These are phyloP conservation scores for Fusarium heterosporum DNA, from an alignment of 2,329 filamentous ascomycete genomes.

Conservation along the genomic window DNA sequence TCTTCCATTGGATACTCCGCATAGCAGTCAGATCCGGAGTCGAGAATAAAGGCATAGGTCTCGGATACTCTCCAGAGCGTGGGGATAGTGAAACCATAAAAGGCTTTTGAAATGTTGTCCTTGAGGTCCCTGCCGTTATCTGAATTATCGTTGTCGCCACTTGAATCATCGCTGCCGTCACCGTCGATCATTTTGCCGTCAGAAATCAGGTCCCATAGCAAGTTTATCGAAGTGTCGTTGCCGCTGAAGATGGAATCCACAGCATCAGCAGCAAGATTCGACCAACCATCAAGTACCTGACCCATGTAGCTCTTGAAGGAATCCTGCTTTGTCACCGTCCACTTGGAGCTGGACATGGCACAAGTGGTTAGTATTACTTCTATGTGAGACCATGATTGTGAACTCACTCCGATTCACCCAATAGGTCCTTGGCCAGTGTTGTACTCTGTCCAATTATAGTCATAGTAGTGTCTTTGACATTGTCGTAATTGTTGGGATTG, in stretches of 20 bases:
- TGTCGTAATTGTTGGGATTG: neutral
- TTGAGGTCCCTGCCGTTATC: neutral
- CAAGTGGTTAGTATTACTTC: neutral
- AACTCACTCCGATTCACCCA: neutral
- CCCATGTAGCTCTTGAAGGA: neutral
- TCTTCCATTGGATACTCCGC: neutral
- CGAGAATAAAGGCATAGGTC: neutral
- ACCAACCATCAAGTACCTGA: neutral
- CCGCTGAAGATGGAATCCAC: neutral
- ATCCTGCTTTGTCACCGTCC: neutral
- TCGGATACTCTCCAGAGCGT: neutral
- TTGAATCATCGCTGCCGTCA: too few species aligned
- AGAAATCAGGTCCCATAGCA: neutral
- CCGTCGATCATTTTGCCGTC: neutral
- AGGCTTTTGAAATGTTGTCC: neutral
- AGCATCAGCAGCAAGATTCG: neutral
- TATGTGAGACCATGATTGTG: too few species aligned
- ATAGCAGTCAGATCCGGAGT: neutral
- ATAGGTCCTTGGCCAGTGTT: neutral
- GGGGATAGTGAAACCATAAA: neutral
- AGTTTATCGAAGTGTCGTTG: neutral
- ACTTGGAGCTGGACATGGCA: neutral
- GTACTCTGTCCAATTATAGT: neutral
- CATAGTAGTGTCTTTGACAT: neutral
- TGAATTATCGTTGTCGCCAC: neutral